Evolutionary conservation across 1,139 yeast genomes (phyloP).

Genomic region (Hemisphaericaspora xylofermentans): DNA sequence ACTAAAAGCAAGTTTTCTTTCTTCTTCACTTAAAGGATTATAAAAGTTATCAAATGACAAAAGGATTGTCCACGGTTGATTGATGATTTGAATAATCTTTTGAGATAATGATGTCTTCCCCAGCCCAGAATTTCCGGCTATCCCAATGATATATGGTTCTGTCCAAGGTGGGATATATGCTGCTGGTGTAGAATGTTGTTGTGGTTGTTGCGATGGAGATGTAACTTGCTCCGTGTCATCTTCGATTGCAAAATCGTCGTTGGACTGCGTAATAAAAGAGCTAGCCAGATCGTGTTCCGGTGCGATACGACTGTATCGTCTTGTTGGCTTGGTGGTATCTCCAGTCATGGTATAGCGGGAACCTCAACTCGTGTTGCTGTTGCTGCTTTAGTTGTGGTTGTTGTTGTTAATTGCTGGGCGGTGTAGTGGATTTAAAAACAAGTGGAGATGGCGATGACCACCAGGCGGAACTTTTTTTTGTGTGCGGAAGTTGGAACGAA

Average conservation of each 20-base stretch:
- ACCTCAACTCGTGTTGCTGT: too few species aligned
- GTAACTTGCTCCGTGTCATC: not conserved
- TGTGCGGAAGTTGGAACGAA: too few species aligned
- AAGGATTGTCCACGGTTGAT: conserved; percentile 96
- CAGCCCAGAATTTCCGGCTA: conserved; percentile 93
- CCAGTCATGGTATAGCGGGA: too few species aligned
- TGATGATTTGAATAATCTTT: conserved; percentile 70
- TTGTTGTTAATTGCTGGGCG: too few species aligned
- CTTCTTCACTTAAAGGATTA: conserved; percentile 63
- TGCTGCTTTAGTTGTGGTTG: too few species aligned
- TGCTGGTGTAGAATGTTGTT: conserved; percentile 1
- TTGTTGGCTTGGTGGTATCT: conserved; percentile 2
- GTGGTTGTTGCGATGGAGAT: not conserved
- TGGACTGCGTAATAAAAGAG: conserved; percentile 12
- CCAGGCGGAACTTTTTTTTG: too few species aligned
- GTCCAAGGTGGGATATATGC: conserved; percentile 90
- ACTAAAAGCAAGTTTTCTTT: conserved; percentile 62
- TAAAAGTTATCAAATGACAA: conserved; percentile 90
- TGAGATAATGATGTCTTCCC: conserved; percentile 95
- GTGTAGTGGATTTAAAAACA: too few species aligned
- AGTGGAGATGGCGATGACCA: too few species aligned
- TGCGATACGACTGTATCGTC: conserved; percentile 21
- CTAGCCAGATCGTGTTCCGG: conserved; percentile 20
- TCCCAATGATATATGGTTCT: conserved; percentile 90
- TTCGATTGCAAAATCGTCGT: conserved; percentile 6